A percentile compares a stretch with the other conserved stretches of the same genome.
phyloP scores from a whole-genome alignment of 1,284 basidiomycete species.

The Psilocybe mexicana region DNA sequence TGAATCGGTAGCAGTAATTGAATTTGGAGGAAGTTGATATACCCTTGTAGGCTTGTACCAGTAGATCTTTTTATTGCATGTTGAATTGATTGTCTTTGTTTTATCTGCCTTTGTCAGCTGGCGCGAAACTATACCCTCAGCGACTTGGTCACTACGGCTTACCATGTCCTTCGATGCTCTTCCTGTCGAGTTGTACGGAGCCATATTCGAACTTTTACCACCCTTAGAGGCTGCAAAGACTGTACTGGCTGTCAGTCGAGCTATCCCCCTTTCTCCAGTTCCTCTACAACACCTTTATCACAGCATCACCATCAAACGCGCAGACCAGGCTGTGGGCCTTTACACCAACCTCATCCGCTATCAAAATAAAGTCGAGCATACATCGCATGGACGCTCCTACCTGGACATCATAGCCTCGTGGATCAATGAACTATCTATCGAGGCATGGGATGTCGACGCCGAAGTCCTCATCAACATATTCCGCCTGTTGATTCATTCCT shows the following conservation, averaged over 20 bases:
- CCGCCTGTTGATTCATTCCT: conserved; percentile 35
- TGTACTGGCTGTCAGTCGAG: conserved; percentile 52
- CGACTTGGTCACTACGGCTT: not conserved
- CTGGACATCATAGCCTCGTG: conserved; percentile 27
- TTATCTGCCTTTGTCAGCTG: conserved; percentile 7
- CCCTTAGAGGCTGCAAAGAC: conserved; percentile 40
- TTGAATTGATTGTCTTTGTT: conserved; percentile 14
- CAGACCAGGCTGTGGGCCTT: conserved; percentile 47
- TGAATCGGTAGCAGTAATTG: conserved; percentile 30
- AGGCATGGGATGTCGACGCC: conserved; percentile 63
- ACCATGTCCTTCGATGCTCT: conserved; percentile 34
- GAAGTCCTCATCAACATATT: conserved; percentile 62
- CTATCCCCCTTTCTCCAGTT: conserved; percentile 55
- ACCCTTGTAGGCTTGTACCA: not conserved
- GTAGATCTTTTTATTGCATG: conserved; percentile 10
- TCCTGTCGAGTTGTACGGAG: conserved; percentile 61
- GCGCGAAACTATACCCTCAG: not conserved
- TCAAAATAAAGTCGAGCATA: conserved; percentile 16
- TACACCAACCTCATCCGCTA: conserved; percentile 45
- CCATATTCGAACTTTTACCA: conserved; percentile 50
- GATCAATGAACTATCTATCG: conserved; percentile 50
- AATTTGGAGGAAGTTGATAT: not conserved
- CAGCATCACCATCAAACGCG: conserved; percentile 43
- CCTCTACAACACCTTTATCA: conserved; percentile 53
- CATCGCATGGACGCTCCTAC: not conserved